These are phyloP conservation scores for Forsythia viridissima DNA, from an alignment of 257 asterid genomes.

Conservation along the genomic window DNA sequence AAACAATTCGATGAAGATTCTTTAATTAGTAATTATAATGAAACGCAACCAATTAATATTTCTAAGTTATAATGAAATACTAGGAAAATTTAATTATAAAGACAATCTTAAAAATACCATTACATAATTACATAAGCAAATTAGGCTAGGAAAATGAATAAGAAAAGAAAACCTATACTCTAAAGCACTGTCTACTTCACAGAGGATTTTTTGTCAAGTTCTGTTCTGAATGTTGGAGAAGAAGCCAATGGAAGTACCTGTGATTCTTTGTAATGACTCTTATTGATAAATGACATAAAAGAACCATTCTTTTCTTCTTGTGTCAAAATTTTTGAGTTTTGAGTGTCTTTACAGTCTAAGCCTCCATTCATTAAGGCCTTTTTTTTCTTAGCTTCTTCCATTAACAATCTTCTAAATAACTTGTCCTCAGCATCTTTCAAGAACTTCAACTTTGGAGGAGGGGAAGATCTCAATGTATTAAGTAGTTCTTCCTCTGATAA, in stretches of 20 bases:
- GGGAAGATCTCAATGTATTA: conserved; percentile 63
- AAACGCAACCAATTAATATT: too few relatives aligned
- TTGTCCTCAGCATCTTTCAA: conserved; percentile 94
- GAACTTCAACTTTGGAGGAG: conserved; percentile 92
- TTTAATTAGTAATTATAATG: too few relatives aligned
- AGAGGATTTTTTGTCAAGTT: conserved; percentile 20
- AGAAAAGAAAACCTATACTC: conserved; percentile 15
- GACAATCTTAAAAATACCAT: too few relatives aligned
- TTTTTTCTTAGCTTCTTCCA: conserved; percentile 54
- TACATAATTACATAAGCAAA: too few relatives aligned
- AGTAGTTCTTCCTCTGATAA: conserved; percentile 54
- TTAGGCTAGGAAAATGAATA: conserved; percentile 10
- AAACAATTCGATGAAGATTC: too few relatives aligned
- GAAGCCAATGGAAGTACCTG: conserved; percentile 67
- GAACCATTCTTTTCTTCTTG: conserved; percentile 41
- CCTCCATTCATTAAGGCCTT: conserved; percentile 23
- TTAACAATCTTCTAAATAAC: conserved; percentile 50
- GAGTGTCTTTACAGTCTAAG: background rate
- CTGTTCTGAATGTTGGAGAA: conserved; percentile 37
- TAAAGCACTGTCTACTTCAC: conserved; percentile 17
- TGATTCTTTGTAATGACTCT: conserved; percentile 36
- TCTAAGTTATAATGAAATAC: too few relatives aligned
- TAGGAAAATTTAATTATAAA: too few relatives aligned
- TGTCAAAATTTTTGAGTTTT: conserved; percentile 16
- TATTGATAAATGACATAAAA: conserved; percentile 38